phyloP scores from a whole-genome alignment of 2,329 filamentous ascomycete genomes.

The Sporothrix sp. region DNA sequence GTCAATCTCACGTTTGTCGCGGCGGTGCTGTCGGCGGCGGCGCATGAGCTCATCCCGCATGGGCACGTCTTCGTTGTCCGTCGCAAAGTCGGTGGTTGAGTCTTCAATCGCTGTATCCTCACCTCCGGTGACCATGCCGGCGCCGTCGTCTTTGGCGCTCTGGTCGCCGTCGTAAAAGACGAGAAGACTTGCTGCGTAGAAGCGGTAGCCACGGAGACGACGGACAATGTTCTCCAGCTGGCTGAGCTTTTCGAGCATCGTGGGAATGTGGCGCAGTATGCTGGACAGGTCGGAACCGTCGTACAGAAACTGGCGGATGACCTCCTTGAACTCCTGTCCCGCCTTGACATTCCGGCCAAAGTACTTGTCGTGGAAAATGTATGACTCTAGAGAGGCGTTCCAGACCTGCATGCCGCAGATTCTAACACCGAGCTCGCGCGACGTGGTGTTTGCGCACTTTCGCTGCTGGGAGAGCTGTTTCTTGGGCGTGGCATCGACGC shows the following conservation, averaged over 20 bases:
- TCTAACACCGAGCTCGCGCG: conserved; percentile 79
- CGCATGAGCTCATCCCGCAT: conserved; percentile 12
- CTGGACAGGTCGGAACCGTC: conserved; percentile 75
- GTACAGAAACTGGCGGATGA: conserved; percentile 80
- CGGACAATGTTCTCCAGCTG: conserved; percentile 76
- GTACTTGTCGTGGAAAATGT: conserved; percentile 98
- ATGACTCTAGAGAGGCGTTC: conserved; percentile 73
- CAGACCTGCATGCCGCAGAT: conserved; percentile 95
- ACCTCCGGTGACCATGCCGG: conserved; percentile 32
- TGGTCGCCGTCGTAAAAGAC: conserved; percentile 92
- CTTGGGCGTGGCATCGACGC: conserved; percentile 81
- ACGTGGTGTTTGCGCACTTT: conserved; percentile 89
- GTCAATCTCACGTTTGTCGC: conserved; percentile 57
- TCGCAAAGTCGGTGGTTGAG: conserved; percentile 49
- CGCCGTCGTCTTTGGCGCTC: conserved; percentile 27
- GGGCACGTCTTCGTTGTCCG: conserved; percentile 43
- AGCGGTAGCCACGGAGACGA: conserved; percentile 72
- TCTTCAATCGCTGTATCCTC: conserved; percentile 45
- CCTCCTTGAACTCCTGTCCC: conserved; percentile 79
- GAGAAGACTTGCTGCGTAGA: conserved; percentile 89
- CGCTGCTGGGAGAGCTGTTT: conserved; percentile 87
- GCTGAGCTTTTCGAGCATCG: conserved; percentile 73
- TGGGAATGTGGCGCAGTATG: conserved; percentile 77
- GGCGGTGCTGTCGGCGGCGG: conserved; percentile 14
- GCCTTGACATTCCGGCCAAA: conserved; percentile 82